phyloP scores from a whole-genome alignment of 2,329 filamentous ascomycete genomes.

The Penicillium brasilianum region DNA sequence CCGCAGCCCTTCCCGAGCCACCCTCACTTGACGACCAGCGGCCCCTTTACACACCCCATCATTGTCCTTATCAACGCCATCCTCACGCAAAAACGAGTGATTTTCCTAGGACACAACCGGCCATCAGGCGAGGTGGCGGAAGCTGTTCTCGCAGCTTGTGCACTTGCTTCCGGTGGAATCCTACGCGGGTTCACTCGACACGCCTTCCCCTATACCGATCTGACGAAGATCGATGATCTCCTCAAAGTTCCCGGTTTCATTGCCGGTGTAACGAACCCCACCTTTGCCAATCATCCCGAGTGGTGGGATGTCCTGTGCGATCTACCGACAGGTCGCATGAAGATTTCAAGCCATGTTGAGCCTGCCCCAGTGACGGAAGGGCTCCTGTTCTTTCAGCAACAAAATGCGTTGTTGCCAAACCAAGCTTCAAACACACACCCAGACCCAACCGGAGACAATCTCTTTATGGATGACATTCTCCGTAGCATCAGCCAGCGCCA shows the following conservation, averaged over 20 bases:
- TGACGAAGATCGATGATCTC: conserved; percentile 96
- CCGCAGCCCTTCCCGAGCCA: conserved; percentile 86
- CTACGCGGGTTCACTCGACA: conserved; percentile 92
- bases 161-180: conserved; percentile 89
- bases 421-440: conserved; percentile 37
- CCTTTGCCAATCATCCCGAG: conserved; percentile 90
- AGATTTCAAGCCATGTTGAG: conserved; percentile 90
- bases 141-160: conserved; percentile 96
- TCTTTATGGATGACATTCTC: conserved; percentile 86
- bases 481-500: conserved; percentile 83
- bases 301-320: conserved; percentile 99
- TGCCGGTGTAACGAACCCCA: conserved; percentile 95
- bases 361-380: conserved; percentile 81
- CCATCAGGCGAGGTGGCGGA: conserved; percentile 96
- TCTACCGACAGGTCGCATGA: conserved; percentile 87
- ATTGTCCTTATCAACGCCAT: conserved; percentile 94
- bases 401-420: conserved; percentile 45
- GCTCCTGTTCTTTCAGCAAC: conserved; percentile 83
- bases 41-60: conserved; percentile 87
- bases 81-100: conserved; percentile 92
- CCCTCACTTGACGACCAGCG: conserved; percentile 90
- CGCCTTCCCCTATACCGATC: conserved; percentile 96
- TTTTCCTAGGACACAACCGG: conserved; percentile 93
- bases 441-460: conserved; percentile 82
- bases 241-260: conserved; percentile 97